These are phyloP conservation scores for Saturnispora kantuleensis DNA, from an alignment of 805 yeast species.

Conservation along the genomic window DNA sequence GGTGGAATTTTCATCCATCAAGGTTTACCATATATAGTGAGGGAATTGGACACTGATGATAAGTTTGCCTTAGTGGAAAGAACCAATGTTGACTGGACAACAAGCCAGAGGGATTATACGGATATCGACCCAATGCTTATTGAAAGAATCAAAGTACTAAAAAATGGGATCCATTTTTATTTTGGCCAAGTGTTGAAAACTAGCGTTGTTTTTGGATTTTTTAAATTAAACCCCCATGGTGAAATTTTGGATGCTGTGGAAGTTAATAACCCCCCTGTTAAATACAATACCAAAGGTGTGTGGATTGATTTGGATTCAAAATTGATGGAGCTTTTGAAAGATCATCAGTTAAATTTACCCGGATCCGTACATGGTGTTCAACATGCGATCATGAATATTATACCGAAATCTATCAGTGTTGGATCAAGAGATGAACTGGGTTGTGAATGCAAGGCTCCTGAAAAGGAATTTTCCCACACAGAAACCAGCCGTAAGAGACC, in stretches of 20 bases:
- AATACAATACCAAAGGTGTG: conserved; percentile 62
- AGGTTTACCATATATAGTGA: conserved; percentile 80
- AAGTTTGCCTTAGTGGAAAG: conserved; percentile 75
- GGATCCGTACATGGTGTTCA: conserved; percentile 97
- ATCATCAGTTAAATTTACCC: conserved; percentile 57
- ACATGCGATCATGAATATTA: conserved; percentile 73
- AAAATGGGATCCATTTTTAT: conserved; percentile 47
- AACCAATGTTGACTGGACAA: conserved; percentile 90
- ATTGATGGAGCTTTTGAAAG: conserved; percentile 50
- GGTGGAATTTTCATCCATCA: conserved; percentile 95
- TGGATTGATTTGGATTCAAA: conserved; percentile 79
- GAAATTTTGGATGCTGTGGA: conserved; percentile 90
- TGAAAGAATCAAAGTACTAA: conserved; percentile 50
- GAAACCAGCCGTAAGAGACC: conserved; percentile 72
- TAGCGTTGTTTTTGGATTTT: conserved; percentile 81
- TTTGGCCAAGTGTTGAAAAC: conserved; percentile 70
- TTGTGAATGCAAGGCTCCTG: conserved; percentile 97
- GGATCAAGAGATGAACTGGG: conserved; percentile 62
- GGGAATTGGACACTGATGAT: conserved; percentile 74
- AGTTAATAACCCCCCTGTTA: conserved; percentile 78
- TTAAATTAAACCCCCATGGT: conserved; percentile 67
- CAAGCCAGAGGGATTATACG: conserved; percentile 84
- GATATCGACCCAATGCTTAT: conserved; percentile 82
- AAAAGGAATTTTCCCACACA: conserved; percentile 79
- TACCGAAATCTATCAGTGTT: conserved; percentile 65